These are phyloP conservation scores for Aureobasidium sp. DNA, from an alignment of 2,329 filamentous ascomycete genomes.

Conservation along the genomic window DNA sequence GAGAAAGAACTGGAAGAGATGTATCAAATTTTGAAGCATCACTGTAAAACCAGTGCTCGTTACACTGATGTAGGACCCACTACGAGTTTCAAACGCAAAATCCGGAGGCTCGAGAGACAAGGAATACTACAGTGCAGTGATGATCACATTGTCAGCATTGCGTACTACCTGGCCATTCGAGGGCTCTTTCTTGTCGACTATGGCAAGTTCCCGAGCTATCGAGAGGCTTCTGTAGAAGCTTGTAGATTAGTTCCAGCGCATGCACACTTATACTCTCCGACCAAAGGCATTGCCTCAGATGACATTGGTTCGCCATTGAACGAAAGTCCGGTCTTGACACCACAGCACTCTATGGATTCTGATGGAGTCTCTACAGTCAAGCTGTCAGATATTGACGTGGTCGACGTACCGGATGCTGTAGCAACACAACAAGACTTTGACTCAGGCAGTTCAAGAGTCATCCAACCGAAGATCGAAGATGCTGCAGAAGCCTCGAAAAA, in stretches of 20 bases:
- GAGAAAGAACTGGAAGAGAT: too few relatives aligned
- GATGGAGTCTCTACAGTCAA: background rate
- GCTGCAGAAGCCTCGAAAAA: background rate
- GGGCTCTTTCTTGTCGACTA: background rate
- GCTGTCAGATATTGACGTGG: background rate
- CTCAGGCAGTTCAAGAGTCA: background rate
- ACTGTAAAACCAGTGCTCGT: too few relatives aligned
- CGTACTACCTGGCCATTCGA: too few relatives aligned
- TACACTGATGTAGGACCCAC: too few relatives aligned
- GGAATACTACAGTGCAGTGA: too few relatives aligned
- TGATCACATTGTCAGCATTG: too few relatives aligned
- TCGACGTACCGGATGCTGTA: background rate
- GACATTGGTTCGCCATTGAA: background rate
- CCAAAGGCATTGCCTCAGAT: background rate
- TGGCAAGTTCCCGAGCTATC: background rate
- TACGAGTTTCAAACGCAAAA: too few relatives aligned
- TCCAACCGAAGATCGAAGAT: background rate
- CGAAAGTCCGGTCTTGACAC: background rate
- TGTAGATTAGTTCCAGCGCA: background rate
- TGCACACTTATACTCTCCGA: background rate
- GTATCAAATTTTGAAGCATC: too few relatives aligned
- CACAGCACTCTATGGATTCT: background rate
- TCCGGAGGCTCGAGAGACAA: too few relatives aligned
- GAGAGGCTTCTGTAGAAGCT: background rate
- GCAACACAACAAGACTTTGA: background rate